These are phyloP conservation scores for Suhomyces prunicola DNA, from an alignment of 805 yeast species.

Conservation along the genomic window DNA sequence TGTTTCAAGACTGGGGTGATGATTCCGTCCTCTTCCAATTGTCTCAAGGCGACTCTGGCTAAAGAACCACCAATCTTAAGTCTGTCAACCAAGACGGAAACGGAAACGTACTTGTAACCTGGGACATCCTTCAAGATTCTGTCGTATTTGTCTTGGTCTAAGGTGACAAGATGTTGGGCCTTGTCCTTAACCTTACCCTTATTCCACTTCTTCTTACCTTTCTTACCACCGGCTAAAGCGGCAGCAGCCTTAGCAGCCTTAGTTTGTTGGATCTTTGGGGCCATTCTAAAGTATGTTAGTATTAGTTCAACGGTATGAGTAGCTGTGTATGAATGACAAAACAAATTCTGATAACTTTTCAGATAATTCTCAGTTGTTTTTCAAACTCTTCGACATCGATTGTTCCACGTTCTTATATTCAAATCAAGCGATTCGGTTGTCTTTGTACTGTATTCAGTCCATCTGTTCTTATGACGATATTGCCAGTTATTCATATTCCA, in stretches of 20 bases:
- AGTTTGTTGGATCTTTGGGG: conserved; percentile 98
- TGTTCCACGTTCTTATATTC: too few species aligned
- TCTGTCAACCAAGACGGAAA: conserved; percentile 98
- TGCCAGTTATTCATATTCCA: background rate
- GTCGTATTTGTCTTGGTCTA: conserved; percentile 99
- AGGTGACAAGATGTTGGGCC: conserved; percentile 96
- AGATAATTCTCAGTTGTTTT: too few species aligned
- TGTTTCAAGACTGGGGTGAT: conserved; percentile 92
- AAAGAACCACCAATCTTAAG: conserved; percentile 98
- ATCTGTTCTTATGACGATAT: too few species aligned
- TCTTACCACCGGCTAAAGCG: conserved; percentile 99
- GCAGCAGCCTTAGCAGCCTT: conserved; percentile 99
- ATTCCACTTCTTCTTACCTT: conserved; percentile 99
- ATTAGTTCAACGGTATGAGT: background rate
- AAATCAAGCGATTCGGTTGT: too few species aligned
- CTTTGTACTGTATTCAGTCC: too few species aligned
- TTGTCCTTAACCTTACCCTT: conserved; percentile 99
- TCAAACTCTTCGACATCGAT: too few species aligned
- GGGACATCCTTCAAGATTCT: conserved; percentile 99
- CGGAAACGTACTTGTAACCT: conserved; percentile 97
- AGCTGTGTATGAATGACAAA: background rate
- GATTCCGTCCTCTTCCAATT: conserved; percentile 91
- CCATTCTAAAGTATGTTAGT: conserved; percentile 59
- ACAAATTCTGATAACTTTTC: background rate
- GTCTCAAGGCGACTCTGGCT: conserved; percentile 97